Evolutionary conservation across 805 yeast genomes (phyloP), one percentile per base, ranked within the genome.

Genomic region (Lipomyces yamadae): DNA sequence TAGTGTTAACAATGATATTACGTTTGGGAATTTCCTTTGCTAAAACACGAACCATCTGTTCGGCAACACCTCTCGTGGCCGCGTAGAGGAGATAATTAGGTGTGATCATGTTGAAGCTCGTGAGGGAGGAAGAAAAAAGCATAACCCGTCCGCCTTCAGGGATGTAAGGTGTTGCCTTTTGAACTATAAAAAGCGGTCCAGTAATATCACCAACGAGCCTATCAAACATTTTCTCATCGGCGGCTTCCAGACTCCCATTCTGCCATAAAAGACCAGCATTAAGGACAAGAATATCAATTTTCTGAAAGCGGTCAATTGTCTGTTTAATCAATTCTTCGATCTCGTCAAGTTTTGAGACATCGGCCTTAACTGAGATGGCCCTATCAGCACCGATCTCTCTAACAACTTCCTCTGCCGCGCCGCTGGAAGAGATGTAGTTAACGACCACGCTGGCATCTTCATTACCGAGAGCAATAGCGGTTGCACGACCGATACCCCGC

Each of bases 401-500:
- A 34, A 56, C 58, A 15, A 56, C 58, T 56, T 56, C 58, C 3
- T 56, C 58, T 10, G 58, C 58, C n/a, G 58, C 58, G 29, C 45
- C 15, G 8, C 45, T 45, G n/a, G 30, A 42, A 29, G 55, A 88
- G 74, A 0, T 24, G 29, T 52, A 52, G 55, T 52, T 52, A 32
- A 52, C 24, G 32, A 87, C 80, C 2, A 86, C 78, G 30, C 78
- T 79, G 39, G 84, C 82, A 0, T 92, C 93, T 30, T 78, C 70
- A 0, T 70, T 61, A 0, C 90, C 83, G 34, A 89, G 78, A 42
- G 72, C 75, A 39, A 74, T 70, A 0, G 91, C 88, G 18, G 89
- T 82, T 0, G 82, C 81, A 2, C 80, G 77, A 0, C 94, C 94
- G 13, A 89, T 78, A 0, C 94, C 94, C 58, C 82, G 78, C 0